Percentiles rank a stretch among this genome's conserved stretches.
phyloP scores from a whole-genome alignment of 306 rosid genomes.

The Rosa lucieae region DNA sequence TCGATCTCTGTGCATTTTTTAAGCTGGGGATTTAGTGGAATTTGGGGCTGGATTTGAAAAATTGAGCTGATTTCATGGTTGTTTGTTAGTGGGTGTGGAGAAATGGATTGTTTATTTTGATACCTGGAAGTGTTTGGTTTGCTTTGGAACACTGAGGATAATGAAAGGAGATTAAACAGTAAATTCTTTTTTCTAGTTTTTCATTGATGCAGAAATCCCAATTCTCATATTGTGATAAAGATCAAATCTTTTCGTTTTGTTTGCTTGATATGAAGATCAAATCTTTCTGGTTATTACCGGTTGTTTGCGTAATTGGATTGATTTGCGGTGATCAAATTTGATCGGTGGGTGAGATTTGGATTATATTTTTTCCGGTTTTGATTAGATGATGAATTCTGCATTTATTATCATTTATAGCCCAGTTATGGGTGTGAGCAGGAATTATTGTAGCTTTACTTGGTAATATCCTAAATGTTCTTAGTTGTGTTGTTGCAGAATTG shows the following conservation, averaged over 20 bases:
- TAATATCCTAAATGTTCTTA: constrained; percentile 15
- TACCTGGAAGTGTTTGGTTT: constrained; percentile 24
- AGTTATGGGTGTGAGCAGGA: constrained; percentile 10
- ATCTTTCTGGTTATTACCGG: constrained; percentile 6
- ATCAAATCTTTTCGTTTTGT: constrained; percentile 1
- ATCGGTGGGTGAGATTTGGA: constrained; percentile 24
- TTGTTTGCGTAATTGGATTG: constrained; percentile 6
- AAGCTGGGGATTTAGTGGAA: constrained; percentile 22
- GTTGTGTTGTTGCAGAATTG: constrained; percentile 46
- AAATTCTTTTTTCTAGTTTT: background rate
- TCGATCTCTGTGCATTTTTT: constrained; percentile 30
- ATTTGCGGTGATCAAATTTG: constrained; percentile 19
- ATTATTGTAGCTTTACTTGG: constrained; percentile 10
- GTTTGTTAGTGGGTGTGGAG: constrained; percentile 15
- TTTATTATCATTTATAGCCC: constrained; percentile 10
- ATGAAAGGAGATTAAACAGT: constrained; percentile 14
- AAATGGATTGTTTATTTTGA: constrained; percentile 26
- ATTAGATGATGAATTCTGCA: constrained; percentile 12
- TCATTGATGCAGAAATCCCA: constrained; percentile 20
- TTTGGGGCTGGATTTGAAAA: constrained; percentile 32
- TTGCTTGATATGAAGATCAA: background rate
- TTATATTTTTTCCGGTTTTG: background rate
- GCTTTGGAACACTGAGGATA: constrained; percentile 9
- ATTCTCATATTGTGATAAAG: background rate
- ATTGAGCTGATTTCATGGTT: constrained; percentile 28